phyloP scores from a whole-genome alignment of 2,329 filamentous ascomycete genomes.

The Ophiostoma pallidulum region DNA sequence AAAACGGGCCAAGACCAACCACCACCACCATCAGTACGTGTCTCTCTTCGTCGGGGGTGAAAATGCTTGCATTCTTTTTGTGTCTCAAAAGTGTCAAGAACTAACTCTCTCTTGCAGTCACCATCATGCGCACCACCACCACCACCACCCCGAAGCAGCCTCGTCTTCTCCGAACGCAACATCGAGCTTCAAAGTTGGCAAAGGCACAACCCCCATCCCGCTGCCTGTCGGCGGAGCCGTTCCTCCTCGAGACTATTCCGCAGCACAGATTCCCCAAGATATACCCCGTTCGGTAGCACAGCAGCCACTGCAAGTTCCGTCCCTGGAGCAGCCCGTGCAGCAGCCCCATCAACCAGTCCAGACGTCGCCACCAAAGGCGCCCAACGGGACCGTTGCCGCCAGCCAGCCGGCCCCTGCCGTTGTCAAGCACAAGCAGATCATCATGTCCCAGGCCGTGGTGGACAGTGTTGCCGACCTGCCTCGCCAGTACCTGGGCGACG shows the following conservation, averaged over 20 bases:
- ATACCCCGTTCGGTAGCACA: slow-evolving; percentile 26
- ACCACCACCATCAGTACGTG: slow-evolving; percentile 60
- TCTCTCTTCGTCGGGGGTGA: slow-evolving; percentile 8
- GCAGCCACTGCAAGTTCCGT: neutral
- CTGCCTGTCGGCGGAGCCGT: slow-evolving; percentile 30
- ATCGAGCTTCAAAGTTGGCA: slow-evolving; percentile 41
- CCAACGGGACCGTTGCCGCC: neutral
- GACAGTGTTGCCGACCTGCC: slow-evolving; percentile 61
- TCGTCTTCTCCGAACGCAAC: slow-evolving; percentile 30
- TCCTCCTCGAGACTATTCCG: slow-evolving; percentile 25
- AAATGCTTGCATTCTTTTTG: neutral
- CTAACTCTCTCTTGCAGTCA: slow-evolving; percentile 11
- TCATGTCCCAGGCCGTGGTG: slow-evolving; percentile 62
- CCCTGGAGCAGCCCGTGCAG: slow-evolving; percentile 14
- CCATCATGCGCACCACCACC: slow-evolving; percentile 52
- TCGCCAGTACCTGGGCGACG: slow-evolving; percentile 73
- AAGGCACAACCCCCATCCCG: slow-evolving; percentile 35
- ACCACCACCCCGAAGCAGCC: slow-evolving; percentile 40
- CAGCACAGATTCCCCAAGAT: slow-evolving; percentile 34
- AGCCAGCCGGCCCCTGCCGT: neutral
- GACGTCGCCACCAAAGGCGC: neutral
- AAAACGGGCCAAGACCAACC: slow-evolving; percentile 56
- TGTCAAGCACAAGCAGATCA: slow-evolving; percentile 50
- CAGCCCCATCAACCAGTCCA: slow-evolving; percentile 21
- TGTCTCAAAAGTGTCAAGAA: neutral